Evolutionary conservation across 2,329 filamentous ascomycete species (phyloP).

Genomic region (Fusarium concolor): DNA sequence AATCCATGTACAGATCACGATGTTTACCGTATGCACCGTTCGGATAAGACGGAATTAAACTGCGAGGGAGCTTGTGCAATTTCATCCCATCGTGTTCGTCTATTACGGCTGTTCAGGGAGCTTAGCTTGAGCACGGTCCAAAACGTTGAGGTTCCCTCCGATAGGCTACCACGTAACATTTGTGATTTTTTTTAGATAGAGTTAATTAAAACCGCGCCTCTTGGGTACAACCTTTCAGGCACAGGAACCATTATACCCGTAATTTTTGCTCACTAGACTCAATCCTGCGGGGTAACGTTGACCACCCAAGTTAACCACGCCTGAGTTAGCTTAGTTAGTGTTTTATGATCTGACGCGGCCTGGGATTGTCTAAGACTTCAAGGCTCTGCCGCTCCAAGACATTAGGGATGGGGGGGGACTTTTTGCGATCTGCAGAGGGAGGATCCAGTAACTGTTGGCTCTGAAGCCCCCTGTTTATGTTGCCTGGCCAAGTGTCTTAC

Average conservation of each 20-base stretch:
- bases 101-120: neutral
- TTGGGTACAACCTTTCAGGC: slow-evolving; percentile 15
- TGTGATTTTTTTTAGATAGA: slow-evolving; percentile 8
- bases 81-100: slow-evolving; percentile 15
- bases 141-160: neutral
- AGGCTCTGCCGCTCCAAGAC: too few species aligned
- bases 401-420: neutral
- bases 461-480: slow-evolving; percentile 1
- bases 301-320: neutral
- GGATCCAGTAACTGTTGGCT: neutral
- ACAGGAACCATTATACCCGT: slow-evolving; percentile 11
- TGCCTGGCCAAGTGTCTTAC: slow-evolving; percentile 9
- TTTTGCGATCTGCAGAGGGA: neutral
- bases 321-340: neutral
- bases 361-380: neutral
- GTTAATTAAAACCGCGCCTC: slow-evolving; percentile 20
- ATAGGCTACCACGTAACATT: neutral
- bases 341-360: slow-evolving; percentile 22
- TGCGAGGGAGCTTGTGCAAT: neutral
- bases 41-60: slow-evolving; percentile 22
- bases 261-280: neutral
- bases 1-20: slow-evolving; percentile 23
- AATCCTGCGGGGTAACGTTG: slow-evolving; percentile 14
- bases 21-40: slow-evolving; percentile 17
- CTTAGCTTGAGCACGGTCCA: slow-evolving; percentile 1